Conservation (phyloP, 176 grass and related monocot genomes). For the Metroxylon sagu region DNA sequence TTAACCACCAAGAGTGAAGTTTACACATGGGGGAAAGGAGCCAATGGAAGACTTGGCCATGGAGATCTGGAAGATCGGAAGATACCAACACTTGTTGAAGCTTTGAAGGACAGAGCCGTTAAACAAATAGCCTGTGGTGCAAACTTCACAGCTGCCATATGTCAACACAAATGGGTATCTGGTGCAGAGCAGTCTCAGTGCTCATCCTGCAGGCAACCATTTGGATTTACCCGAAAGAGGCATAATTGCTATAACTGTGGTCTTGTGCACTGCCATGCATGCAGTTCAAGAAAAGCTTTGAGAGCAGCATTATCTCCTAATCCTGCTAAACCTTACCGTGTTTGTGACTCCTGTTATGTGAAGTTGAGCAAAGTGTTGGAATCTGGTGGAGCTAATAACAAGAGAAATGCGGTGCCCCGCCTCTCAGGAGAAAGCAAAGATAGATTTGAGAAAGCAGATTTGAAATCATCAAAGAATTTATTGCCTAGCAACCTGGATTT, state of each 20-base stretch:
- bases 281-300: conserved; percentile 66
- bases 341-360: conserved; percentile 89
- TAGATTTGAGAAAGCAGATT: conserved; percentile 23
- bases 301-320: conserved; percentile 73
- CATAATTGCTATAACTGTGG: conserved; percentile 95
- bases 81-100: conserved; percentile 74
- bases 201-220: conserved; percentile 63
- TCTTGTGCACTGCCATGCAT: conserved; percentile 74
- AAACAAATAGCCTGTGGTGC: conserved; percentile 82
- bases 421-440: conserved; percentile 34
- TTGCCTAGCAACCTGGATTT: conserved; percentile 75
- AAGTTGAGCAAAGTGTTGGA: conserved; percentile 65
- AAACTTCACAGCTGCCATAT: conserved; percentile 85
- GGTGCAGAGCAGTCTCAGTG: conserved; percentile 76
- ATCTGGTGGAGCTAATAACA: conserved; percentile 45
- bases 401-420: conserved; percentile 43
- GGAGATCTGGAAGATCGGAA: conserved; percentile 88
- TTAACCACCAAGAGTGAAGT: conserved; percentile 76
- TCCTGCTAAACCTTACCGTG: conserved; percentile 85
- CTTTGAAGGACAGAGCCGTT: conserved; percentile 72
- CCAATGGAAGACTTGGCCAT: conserved; percentile 90
- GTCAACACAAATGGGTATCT: conserved; percentile 76
- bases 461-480: conserved; percentile 41
- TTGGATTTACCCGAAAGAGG: conserved; percentile 93
- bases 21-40: conserved; percentile 98